These are phyloP conservation scores for Metschnikowia anglica DNA, from an alignment of 805 yeast genomes.

Conservation along the genomic window DNA sequence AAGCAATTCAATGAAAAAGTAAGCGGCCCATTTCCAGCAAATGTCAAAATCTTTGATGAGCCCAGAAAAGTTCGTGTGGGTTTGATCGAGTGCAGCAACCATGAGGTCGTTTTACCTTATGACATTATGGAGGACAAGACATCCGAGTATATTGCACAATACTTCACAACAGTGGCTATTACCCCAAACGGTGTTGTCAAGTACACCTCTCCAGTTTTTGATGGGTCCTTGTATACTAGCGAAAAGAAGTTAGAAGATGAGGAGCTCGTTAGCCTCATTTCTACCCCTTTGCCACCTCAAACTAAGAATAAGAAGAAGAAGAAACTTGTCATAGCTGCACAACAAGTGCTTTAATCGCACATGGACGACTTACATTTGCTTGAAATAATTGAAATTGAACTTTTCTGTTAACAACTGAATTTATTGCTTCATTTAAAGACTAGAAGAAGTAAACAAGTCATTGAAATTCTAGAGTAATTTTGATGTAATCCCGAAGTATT, in stretches of 20 bases:
- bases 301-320: constrained; percentile 16
- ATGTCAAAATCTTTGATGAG: constrained; percentile 63
- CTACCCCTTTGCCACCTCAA: constrained; percentile 17
- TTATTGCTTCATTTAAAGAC: no score
- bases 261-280: constrained; percentile 30
- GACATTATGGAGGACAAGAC: constrained; percentile 68
- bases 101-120: constrained; percentile 63
- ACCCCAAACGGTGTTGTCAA: constrained; percentile 71
- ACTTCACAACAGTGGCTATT: constrained; percentile 70
- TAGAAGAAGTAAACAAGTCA: no score
- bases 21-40: constrained; percentile 63
- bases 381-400: no score
- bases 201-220: constrained; percentile 57
- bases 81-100: constrained; percentile 67
- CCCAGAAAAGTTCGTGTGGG: constrained; percentile 74
- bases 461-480: no score
- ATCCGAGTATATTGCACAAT: constrained; percentile 66
- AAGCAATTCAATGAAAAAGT: constrained; percentile 67
- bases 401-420: no score
- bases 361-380: no score
- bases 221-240: constrained; percentile 48
- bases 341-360: no score
- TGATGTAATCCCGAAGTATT: no score
- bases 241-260: constrained; percentile 57
- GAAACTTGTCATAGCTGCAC: no score